Evolutionary conservation across 768 basidiomycete genomes (phyloP).

Genomic region (Rhodotorula toruloides): DNA sequence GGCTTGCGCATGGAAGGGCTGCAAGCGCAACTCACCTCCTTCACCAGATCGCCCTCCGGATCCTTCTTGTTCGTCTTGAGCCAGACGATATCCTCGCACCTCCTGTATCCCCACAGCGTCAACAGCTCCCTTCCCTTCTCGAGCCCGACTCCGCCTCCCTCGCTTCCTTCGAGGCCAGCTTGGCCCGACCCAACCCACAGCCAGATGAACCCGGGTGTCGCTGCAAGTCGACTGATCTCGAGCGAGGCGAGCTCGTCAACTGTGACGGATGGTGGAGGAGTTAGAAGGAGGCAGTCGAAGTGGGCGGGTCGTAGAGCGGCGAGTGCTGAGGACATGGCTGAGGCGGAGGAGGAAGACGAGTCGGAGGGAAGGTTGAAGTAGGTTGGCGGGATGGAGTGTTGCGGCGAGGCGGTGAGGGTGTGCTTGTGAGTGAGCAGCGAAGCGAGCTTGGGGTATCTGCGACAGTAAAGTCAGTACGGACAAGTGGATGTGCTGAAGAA

Average conservation of each 20-base stretch:
- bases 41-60: slow-evolving; percentile 65
- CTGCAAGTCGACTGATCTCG: slow-evolving; percentile 72
- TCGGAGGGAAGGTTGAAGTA: slow-evolving; percentile 51
- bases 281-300: slow-evolving; percentile 86
- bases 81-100: slow-evolving; percentile 99
- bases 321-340: neutral
- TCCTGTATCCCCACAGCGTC: slow-evolving; percentile 81
- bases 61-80: slow-evolving; percentile 75
- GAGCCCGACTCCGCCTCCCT: slow-evolving; percentile 56
- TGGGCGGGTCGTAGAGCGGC: slow-evolving; percentile 49
- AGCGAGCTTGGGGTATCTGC: slow-evolving; percentile 89
- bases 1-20: no score
- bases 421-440: slow-evolving; percentile 78
- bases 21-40: slow-evolving; percentile 50
- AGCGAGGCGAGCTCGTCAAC: slow-evolving; percentile 80
- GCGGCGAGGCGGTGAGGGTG: slow-evolving; percentile 64
- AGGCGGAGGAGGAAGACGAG: neutral
- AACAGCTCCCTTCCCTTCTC: slow-evolving; percentile 87
- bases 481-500: no score
- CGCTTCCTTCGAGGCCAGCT: slow-evolving; percentile 49
- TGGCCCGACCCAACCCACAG: slow-evolving; percentile 93
- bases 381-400: slow-evolving; percentile 38
- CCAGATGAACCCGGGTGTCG: slow-evolving; percentile 89
- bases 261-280: slow-evolving; percentile 63
- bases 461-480: neutral